phyloP scores from a whole-genome alignment of 139 green algal genomes.

The Trebouxia sp. region DNA sequence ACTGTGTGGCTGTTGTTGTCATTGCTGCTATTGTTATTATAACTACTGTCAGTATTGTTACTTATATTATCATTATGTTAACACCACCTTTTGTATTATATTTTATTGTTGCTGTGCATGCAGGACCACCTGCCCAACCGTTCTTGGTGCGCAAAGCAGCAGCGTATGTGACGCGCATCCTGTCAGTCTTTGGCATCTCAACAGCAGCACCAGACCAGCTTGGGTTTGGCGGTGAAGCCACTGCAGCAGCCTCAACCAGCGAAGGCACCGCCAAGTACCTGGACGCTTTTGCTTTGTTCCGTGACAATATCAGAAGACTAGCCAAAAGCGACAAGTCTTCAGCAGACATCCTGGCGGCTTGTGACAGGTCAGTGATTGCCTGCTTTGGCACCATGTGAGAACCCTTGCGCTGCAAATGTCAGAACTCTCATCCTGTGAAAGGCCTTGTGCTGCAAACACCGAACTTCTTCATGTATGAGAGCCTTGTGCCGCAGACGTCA shows the following conservation, averaged over 20 bases:
- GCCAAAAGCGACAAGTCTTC: neutral
- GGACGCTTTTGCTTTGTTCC: slow-evolving; percentile 80
- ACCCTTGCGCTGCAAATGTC: no score
- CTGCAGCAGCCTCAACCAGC: slow-evolving; percentile 6
- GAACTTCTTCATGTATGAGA: no score
- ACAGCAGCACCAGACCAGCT: slow-evolving; percentile 50
- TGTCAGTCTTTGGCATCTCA: slow-evolving; percentile 81
- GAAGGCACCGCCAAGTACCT: slow-evolving; percentile 50
- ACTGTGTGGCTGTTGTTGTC: no score
- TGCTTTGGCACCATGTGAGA: neutral
- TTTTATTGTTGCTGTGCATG: no score
- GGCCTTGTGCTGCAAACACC: no score
- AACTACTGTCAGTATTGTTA: no score
- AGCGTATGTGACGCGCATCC: slow-evolving; percentile 80
- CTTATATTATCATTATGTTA: no score
- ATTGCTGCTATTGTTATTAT: no score
- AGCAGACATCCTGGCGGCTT: slow-evolving; percentile 62
- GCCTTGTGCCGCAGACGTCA: neutral
- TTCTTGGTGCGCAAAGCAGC: slow-evolving; percentile 77
- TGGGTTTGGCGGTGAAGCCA: slow-evolving; percentile 43
- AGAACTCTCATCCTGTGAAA: no score
- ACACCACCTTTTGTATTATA: no score
- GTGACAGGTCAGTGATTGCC: slow-evolving; percentile 50
- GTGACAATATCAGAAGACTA: slow-evolving; percentile 50
- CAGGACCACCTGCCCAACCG: slow-evolving; percentile 53